These are phyloP conservation scores for Trichosanthes truncata DNA, from an alignment of 306 rosid genomes.

Conservation along the genomic window DNA sequence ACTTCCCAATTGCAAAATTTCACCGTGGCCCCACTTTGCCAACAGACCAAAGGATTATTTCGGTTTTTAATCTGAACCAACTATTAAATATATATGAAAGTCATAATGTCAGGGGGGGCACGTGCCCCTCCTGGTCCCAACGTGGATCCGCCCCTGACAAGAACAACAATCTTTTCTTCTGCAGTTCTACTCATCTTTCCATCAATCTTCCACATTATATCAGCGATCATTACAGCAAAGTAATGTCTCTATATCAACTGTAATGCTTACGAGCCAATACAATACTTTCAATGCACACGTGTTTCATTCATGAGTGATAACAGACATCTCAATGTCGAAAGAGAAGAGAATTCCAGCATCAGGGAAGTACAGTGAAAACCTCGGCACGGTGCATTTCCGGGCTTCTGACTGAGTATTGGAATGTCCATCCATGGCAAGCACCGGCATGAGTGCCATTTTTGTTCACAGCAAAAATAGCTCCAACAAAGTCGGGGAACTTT, in stretches of 20 bases:
- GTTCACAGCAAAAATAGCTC: conserved; percentile 74
- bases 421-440: conserved; percentile 94
- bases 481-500: conserved; percentile 64
- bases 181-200: neutral
- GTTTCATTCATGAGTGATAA: neutral
- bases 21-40: no score
- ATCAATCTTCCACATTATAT: neutral
- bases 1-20: no score
- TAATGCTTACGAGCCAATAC: neutral
- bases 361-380: conserved; percentile 71
- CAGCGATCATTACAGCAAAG: neutral
- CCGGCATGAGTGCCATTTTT: conserved; percentile 76
- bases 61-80: no score
- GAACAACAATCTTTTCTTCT: neutral
- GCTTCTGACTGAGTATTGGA: conserved; percentile 75
- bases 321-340: neutral
- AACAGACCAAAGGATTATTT: no score
- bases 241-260: neutral
- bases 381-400: conserved; percentile 58
- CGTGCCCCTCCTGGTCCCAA: no score
- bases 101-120: no score
- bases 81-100: no score
- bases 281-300: neutral
- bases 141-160: no score
- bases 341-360: conserved; percentile 5